Conservation (phyloP, 768 basidiomycete genomes). For the Mycena leptocephala region DNA sequence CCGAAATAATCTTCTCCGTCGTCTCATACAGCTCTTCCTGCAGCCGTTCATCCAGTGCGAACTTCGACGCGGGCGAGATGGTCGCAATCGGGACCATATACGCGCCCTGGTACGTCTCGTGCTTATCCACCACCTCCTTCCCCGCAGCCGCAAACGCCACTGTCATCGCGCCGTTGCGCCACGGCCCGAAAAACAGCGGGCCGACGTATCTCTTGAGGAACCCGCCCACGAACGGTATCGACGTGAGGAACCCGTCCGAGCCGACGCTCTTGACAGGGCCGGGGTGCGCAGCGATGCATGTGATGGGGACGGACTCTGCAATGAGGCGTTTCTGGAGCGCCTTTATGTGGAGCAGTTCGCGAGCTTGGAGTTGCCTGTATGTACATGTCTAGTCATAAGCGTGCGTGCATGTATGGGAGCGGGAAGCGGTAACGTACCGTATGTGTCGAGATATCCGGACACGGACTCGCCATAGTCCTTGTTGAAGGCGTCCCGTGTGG, state of each 20-base stretch:
- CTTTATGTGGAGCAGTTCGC: slow-evolving; percentile 48
- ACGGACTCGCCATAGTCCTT: too few relatives aligned
- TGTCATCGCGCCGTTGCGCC: too few relatives aligned
- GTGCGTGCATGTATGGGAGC: neutral
- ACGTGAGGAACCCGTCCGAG: neutral
- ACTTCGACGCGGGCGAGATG: too few relatives aligned
- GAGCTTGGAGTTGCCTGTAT: slow-evolving; percentile 36
- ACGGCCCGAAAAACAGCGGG: slow-evolving; percentile 37
- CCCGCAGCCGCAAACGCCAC: too few relatives aligned
- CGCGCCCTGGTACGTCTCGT: slow-evolving; percentile 46
- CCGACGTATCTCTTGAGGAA: slow-evolving; percentile 38
- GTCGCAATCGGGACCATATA: slow-evolving; percentile 47
- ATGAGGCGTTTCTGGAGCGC: slow-evolving; percentile 60
- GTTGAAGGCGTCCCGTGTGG: too few relatives aligned
- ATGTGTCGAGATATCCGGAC: slow-evolving; percentile 18
- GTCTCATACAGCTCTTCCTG: slow-evolving; percentile 46
- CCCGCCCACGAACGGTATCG: slow-evolving; percentile 24
- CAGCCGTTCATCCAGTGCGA: slow-evolving; percentile 40
- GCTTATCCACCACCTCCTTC: slow-evolving; percentile 35
- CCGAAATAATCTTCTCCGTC: too few relatives aligned
- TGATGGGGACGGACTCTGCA: slow-evolving; percentile 42
- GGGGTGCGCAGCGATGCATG: slow-evolving; percentile 46
- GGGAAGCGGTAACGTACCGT: slow-evolving; percentile 29
- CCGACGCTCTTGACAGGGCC: slow-evolving; percentile 46
- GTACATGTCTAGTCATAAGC: neutral